Evolutionary conservation across 768 basidiomycete genomes (phyloP), one percentile per base, ranked within the genome.

Genomic region (Dacryopinax spathularia): DNA sequence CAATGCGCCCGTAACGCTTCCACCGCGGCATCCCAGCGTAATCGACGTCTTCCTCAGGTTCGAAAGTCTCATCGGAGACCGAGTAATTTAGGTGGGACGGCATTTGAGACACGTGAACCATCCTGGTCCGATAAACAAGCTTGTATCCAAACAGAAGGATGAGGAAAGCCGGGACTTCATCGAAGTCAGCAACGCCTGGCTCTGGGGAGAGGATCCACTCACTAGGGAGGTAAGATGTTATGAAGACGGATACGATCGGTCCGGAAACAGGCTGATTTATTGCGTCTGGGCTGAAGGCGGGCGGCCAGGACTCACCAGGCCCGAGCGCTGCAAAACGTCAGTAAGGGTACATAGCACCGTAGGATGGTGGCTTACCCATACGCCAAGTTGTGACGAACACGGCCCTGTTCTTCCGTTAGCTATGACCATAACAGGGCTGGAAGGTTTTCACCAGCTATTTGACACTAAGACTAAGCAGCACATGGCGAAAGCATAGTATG

Each of bases 121-220:
- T 60, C 9, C 22, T 25, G 6, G 61, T 65, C 15, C 60, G 66
- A 34, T 67, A 60, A 60, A 67, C 63, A 20, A 68, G 64, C 43
- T 68, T 68, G 60, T 68, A 68, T 22, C 67, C 66, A 36, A 68
- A 66, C 1, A 68, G 34, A 22, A 64, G 60, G 7, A 68, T 64
- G 18, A 68, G 61, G 43, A 68, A 65, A 2, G 62, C 13, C 1
- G 67, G 67, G 59, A 62, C 36, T 37, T 10, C n/a, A n/a, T 37
- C n/a, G 10, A n/a, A 37, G 36, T 37, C n/a, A 37, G 36, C n/a
- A n/a, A n/a, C 36, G 36, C n/a, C 10, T 10, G 10, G 36, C n/a
- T 37, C 10, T 37, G n/a, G n/a, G 10, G n/a, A 37, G 12, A 37
- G 10, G 36, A n/a, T 10, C 10, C 12, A 37, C n/a, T 10, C n/a